Percentiles rank a stretch among this genome's conserved stretches.
Evolutionary conservation across 1,284 basidiomycete species (phyloP).

Genomic region (Cryptococcus wingfieldii): DNA sequence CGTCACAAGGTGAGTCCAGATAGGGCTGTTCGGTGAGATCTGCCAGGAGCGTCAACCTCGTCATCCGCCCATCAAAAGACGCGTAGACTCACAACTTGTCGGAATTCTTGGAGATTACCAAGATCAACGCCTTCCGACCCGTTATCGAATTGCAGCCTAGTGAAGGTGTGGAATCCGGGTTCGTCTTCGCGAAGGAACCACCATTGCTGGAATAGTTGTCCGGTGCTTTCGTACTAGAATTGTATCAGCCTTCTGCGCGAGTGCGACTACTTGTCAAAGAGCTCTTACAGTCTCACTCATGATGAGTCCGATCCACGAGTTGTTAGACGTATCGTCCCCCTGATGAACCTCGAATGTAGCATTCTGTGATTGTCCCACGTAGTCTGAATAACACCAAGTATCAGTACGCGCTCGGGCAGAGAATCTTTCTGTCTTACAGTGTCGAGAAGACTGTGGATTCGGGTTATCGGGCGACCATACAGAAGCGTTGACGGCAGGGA

Average conservation of each 20-base stretch:
- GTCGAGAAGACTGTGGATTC: conserved; percentile 9
- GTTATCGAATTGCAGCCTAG: conserved; percentile 24
- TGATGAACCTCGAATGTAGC: conserved; percentile 11
- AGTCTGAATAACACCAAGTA: not conserved
- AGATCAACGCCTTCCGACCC: conserved; percentile 10
- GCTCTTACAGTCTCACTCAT: conserved; percentile 10
- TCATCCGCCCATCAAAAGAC: conserved; percentile 6
- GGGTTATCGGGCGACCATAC: conserved; percentile 9
- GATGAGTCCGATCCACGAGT: conserved; percentile 11
- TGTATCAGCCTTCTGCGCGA: not conserved
- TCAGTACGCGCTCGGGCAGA: not conserved
- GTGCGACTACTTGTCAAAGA: too few relatives aligned
- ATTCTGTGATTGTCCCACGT: conserved; percentile 4
- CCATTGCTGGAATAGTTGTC: conserved; percentile 30
- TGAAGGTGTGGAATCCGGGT: conserved; percentile 31
- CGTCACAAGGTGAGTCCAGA: conserved; percentile 28
- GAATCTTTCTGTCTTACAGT: conserved; percentile 5
- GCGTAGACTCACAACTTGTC: conserved; percentile 18
- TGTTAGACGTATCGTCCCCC: not conserved
- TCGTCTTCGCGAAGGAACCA: conserved; percentile 38
- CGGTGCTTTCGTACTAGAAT: conserved; percentile 10
- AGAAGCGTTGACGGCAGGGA: conserved; percentile 4
- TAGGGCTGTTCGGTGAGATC: conserved; percentile 16
- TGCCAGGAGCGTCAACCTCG: not conserved
- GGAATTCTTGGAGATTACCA: conserved; percentile 24